phyloP scores from a whole-genome alignment of 2,329 filamentous ascomycete species.

The Clarireedia homoeocarpa region DNA sequence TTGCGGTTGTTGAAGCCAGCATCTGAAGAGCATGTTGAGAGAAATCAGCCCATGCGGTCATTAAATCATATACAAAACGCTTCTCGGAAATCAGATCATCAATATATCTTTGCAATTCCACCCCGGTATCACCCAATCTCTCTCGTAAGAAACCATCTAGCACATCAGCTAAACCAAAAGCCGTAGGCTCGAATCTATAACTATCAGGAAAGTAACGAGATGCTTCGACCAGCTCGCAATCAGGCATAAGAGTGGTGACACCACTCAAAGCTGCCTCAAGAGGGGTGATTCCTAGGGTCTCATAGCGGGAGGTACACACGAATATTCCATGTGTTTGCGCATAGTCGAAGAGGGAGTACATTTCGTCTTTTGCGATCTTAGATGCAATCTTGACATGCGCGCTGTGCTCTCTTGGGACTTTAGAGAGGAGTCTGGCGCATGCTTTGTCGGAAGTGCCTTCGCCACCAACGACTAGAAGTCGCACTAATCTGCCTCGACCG shows the following conservation, averaged over 20 bases:
- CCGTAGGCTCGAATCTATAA: constrained; percentile 7
- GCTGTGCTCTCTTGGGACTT: constrained; percentile 7
- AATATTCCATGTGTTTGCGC: constrained; percentile 10
- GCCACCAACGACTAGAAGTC: constrained; percentile 11
- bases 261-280: constrained; percentile 12
- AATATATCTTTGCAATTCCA: constrained; percentile 1
- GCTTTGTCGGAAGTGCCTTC: constrained; percentile 4
- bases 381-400: constrained; percentile 12
- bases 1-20: background rate
- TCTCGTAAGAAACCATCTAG: background rate
- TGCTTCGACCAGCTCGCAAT: constrained; percentile 11
- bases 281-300: constrained; percentile 13
- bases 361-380: constrained; percentile 13
- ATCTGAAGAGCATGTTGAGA: constrained; percentile 5
- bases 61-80: constrained; percentile 5
- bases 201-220: constrained; percentile 12
- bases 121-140: background rate
- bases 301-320: constrained; percentile 14
- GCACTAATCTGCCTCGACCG: constrained; percentile 1
- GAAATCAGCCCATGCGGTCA: constrained; percentile 6
- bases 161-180: background rate
- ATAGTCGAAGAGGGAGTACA: constrained; percentile 13
- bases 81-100: constrained; percentile 6
- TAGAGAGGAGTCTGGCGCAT: constrained; percentile 1
- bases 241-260: constrained; percentile 12